Conservation (phyloP, 2,329 filamentous ascomycete genomes). For the Sporothrix sp. region DNA sequence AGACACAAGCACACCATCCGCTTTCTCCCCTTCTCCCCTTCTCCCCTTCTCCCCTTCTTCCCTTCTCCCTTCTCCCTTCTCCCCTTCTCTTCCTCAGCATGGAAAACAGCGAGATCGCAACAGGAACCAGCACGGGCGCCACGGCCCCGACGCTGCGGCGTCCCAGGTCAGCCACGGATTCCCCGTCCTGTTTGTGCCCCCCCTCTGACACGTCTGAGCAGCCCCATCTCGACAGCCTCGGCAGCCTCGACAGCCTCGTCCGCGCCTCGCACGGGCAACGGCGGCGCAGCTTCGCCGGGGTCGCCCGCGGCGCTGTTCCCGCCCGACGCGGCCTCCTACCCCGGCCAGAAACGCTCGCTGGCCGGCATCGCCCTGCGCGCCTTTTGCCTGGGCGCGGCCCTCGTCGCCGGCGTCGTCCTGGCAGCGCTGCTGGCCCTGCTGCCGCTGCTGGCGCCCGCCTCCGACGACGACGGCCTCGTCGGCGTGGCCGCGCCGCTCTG, state of each 20-base stretch:
- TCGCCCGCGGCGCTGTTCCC: slow-evolving; percentile 18
- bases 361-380: slow-evolving; percentile 49
- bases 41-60: background rate
- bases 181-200: background rate
- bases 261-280: background rate
- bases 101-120: background rate
- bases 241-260: background rate
- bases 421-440: background rate
- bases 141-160: background rate
- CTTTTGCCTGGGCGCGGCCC: slow-evolving; percentile 39
- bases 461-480: slow-evolving; percentile 20
- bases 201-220: background rate
- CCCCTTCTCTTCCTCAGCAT: background rate
- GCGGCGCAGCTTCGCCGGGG: background rate
- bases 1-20: too few species aligned
- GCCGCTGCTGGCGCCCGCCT: background rate
- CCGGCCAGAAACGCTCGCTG: slow-evolving; percentile 45
- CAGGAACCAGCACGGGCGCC: background rate
- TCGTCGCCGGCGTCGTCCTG: slow-evolving; percentile 27
- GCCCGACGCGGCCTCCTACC: slow-evolving; percentile 28
- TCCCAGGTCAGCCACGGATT: background rate
- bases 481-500: slow-evolving; percentile 40
- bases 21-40: too few species aligned
- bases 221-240: background rate
- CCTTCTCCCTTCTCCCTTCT: background rate